These are phyloP conservation scores for Fomitopsis palustris DNA, from an alignment of 1,284 basidiomycete genomes.

Conservation along the genomic window DNA sequence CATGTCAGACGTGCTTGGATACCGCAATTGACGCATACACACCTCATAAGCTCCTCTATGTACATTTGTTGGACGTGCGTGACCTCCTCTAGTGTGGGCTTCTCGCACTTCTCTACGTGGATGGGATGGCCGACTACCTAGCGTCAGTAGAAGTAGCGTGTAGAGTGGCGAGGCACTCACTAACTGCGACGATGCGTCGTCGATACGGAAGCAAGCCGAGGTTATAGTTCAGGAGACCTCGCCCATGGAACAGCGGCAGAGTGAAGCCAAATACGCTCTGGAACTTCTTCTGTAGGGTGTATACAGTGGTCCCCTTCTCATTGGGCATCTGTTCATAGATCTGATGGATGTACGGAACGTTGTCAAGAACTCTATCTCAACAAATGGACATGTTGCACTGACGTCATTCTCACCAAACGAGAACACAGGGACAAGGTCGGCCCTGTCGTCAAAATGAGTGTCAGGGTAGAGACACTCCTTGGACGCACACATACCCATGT, in stretches of 20 bases:
- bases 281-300: constrained; percentile 85
- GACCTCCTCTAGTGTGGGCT: constrained; percentile 81
- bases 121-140: constrained; percentile 83
- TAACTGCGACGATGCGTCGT: constrained; percentile 91
- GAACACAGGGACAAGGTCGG: constrained; percentile 92
- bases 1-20: neutral
- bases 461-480: neutral
- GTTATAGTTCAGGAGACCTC: constrained; percentile 91
- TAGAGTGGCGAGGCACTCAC: constrained; percentile 46
- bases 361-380: neutral
- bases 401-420: constrained; percentile 99
- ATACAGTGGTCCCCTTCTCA: constrained; percentile 87
- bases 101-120: constrained; percentile 70
- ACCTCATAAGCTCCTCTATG: constrained; percentile 91
- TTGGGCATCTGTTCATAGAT: constrained; percentile 97
- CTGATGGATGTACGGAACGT: constrained; percentile 34
- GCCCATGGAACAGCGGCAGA: constrained; percentile 90
- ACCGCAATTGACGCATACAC: constrained; percentile 18
- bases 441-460: constrained; percentile 42
- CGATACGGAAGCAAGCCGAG: constrained; percentile 92
- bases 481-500: constrained; percentile 61
- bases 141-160: neutral
- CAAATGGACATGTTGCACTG: constrained; percentile 26
- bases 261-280: constrained; percentile 94
- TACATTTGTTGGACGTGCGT: constrained; percentile 81